A percentile compares a stretch with the other conserved stretches of the same genome.
Evolutionary conservation across 306 rosid genomes (phyloP).

Genomic region (Coriaria nepalensis): DNA sequence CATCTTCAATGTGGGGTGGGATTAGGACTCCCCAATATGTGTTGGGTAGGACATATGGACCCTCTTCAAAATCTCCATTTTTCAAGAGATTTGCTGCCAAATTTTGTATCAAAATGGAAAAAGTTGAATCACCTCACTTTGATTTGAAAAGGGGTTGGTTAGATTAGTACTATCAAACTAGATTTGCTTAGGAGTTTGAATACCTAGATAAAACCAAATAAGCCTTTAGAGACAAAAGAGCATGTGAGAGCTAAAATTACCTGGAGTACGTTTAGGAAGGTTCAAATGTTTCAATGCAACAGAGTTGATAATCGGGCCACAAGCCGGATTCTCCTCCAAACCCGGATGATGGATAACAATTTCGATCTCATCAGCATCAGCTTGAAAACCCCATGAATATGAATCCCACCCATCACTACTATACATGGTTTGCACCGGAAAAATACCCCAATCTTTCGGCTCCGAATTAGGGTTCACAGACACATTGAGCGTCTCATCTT

Average conservation of each 20-base stretch:
- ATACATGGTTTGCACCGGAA: conserved; percentile 68
- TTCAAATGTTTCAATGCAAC: conserved; percentile 48
- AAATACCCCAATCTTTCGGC: conserved; percentile 39
- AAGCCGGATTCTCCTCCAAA: conserved; percentile 54
- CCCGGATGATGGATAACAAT: conserved; percentile 54
- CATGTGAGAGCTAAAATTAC: conserved; percentile 12
- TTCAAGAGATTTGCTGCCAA: conserved; percentile 49
- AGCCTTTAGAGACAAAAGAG: background rate
- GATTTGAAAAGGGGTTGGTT: background rate
- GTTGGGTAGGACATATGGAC: conserved; percentile 48
- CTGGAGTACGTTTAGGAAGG: conserved; percentile 41
- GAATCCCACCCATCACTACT: conserved; percentile 75
- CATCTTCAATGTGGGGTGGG: conserved; percentile 66
- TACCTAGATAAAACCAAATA: too few relatives aligned
- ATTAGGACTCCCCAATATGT: conserved; percentile 50
- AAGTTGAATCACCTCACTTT: background rate
- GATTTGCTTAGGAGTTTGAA: too few relatives aligned
- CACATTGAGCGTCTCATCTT: conserved; percentile 56
- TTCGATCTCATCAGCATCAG: conserved; percentile 25
- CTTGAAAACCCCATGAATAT: conserved; percentile 49
- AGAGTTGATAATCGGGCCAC: conserved; percentile 71
- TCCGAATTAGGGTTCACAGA: conserved; percentile 35
- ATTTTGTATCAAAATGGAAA: background rate
- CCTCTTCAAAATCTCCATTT: conserved; percentile 73
- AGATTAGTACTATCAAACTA: too few relatives aligned